A percentile compares a stretch with the other conserved stretches of the same genome.
Conservation (phyloP, 1,139 yeast genomes). For the Saccharomyces pastorianus region DNA sequence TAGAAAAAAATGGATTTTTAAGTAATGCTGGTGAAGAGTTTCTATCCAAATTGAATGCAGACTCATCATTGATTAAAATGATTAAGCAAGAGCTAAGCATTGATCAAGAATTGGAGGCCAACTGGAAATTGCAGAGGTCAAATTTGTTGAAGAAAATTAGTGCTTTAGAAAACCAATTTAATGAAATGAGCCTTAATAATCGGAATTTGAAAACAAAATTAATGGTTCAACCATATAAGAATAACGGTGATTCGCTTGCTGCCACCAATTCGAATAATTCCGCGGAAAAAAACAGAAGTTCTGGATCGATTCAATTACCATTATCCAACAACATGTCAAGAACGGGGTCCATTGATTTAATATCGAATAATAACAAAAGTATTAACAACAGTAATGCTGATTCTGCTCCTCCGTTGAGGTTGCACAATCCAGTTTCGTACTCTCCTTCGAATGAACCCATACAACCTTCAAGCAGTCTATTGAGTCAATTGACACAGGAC, state of each 20-base stretch:
- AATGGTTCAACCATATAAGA: constrained; percentile 21
- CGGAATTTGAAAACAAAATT: constrained; percentile 20
- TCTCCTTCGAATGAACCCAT: not conserved
- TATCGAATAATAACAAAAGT: not conserved
- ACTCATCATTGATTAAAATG: constrained; percentile 16
- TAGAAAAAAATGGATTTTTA: constrained; percentile 22
- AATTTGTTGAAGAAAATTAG: constrained; percentile 18
- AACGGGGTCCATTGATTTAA: not conserved
- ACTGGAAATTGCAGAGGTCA: constrained; percentile 20
- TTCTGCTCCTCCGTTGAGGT: constrained; percentile 10
- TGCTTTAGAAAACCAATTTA: constrained; percentile 19
- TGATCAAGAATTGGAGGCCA: constrained; percentile 22
- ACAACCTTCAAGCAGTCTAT: not conserved
- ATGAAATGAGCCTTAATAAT: constrained; percentile 18
- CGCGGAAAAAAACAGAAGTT: not conserved
- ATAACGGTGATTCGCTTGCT: not conserved
- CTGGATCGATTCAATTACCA: not conserved
- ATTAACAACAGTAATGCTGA: not conserved
- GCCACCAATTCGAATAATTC: not conserved
- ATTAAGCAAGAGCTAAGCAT: constrained; percentile 23
- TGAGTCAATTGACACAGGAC: not conserved
- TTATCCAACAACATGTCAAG: not conserved
- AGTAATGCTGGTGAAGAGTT: constrained; percentile 19
- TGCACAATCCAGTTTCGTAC: constrained; percentile 24
- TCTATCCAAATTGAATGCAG: constrained; percentile 18